A percentile compares a stretch with the other conserved stretches of the same genome.
Evolutionary conservation across 2,329 filamentous ascomycete species (phyloP).

Genomic region (Sporothrix humicola): DNA sequence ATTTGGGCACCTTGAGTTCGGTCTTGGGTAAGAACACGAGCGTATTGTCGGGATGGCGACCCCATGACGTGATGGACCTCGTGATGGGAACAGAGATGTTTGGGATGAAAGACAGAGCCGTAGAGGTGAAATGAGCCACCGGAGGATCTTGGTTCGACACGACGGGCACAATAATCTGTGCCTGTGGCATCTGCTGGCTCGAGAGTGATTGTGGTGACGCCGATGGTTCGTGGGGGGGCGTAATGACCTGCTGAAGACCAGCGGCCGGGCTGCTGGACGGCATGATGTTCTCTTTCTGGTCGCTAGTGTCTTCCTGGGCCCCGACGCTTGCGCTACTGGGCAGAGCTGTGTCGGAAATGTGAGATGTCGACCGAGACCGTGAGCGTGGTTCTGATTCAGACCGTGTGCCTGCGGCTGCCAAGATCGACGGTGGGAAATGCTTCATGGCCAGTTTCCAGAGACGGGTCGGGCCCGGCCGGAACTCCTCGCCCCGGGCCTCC

Average conservation of each 20-base stretch:
- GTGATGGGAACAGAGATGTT: slow-evolving; percentile 69
- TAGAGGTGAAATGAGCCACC: slow-evolving; percentile 62
- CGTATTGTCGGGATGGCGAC: slow-evolving; percentile 72
- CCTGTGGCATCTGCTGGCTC: slow-evolving; percentile 20
- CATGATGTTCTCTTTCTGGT: slow-evolving; percentile 35
- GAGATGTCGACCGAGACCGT: slow-evolving; percentile 32
- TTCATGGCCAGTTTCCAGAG: slow-evolving; percentile 65
- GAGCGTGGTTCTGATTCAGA: slow-evolving; percentile 16
- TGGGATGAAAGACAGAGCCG: slow-evolving; percentile 67
- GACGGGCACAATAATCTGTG: slow-evolving; percentile 35
- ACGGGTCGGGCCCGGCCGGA: slow-evolving; percentile 56
- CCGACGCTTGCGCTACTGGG: slow-evolving; percentile 24
- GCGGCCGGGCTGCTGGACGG: slow-evolving; percentile 12
- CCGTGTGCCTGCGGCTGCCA: neutral
- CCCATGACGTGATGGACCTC: slow-evolving; percentile 75
- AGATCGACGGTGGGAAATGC: slow-evolving; percentile 56
- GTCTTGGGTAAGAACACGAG: slow-evolving; percentile 64
- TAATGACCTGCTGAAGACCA: slow-evolving; percentile 10
- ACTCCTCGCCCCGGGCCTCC: slow-evolving; percentile 56
- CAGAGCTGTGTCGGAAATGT: slow-evolving; percentile 26
- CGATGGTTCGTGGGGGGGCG: slow-evolving; percentile 13
- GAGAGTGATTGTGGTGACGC: neutral
- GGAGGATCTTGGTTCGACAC: neutral
- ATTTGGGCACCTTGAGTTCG: slow-evolving; percentile 79
- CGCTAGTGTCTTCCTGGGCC: slow-evolving; percentile 10